A percentile compares a stretch with the other conserved stretches of the same genome.
phyloP scores from a whole-genome alignment of 2,329 filamentous ascomycete genomes.

The Epichloe festucae region DNA sequence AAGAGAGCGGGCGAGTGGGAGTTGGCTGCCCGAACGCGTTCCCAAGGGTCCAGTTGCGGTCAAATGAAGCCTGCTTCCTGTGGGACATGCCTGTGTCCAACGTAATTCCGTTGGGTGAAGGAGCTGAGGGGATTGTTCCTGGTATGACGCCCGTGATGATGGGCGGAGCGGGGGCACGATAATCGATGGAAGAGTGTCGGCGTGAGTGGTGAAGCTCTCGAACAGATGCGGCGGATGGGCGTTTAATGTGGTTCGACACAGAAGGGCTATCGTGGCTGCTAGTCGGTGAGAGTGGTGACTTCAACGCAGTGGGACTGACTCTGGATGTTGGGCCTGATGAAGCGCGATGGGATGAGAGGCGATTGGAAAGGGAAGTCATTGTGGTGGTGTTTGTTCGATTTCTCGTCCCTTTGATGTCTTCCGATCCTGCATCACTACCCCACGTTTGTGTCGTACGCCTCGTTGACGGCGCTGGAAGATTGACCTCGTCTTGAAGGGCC shows the following conservation, averaged over 20 bases:
- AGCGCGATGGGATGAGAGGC: conserved; percentile 34
- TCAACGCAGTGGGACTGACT: conserved; percentile 29
- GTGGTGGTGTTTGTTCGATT: conserved; percentile 48
- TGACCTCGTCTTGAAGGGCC: conserved; percentile 75
- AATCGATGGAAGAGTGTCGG: conserved; percentile 78
- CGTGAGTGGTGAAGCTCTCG: conserved; percentile 73
- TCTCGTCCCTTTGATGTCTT: conserved; percentile 35
- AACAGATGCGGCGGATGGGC: conserved; percentile 70
- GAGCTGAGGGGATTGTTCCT: conserved; percentile 17
- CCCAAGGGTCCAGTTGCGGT: conserved; percentile 56
- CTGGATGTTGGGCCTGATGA: conserved; percentile 39
- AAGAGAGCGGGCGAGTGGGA: conserved; percentile 35
- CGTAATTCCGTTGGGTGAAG: conserved; percentile 30
- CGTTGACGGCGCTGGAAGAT: conserved; percentile 23
- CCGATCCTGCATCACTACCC: conserved; percentile 45
- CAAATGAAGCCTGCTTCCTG: conserved; percentile 57
- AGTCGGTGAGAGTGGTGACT: conserved; percentile 26
- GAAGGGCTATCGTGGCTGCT: conserved; percentile 31
- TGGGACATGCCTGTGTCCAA: conserved; percentile 30
- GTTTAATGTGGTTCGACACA: conserved; percentile 36
- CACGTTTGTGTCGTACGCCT: conserved; percentile 43
- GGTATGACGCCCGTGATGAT: conserved; percentile 9
- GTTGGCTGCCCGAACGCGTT: conserved; percentile 28
- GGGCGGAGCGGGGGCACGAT: conserved; percentile 26
- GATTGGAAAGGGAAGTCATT: conserved; percentile 28